These are phyloP conservation scores for Stygiomarasmius scandens DNA, from an alignment of 1,284 basidiomycete species.

Conservation along the genomic window DNA sequence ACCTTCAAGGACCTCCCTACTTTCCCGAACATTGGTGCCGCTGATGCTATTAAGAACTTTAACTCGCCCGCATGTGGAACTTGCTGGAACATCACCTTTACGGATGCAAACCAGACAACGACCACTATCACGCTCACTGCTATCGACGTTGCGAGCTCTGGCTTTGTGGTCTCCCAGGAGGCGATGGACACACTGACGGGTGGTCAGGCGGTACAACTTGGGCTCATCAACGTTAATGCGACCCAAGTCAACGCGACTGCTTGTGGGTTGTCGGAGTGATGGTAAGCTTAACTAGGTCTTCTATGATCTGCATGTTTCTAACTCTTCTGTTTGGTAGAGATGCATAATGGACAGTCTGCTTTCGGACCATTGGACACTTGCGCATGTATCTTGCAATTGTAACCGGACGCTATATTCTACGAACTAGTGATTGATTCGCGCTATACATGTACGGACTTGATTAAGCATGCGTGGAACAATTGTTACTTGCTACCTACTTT, in stretches of 20 bases:
- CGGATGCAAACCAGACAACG: conserved; percentile 26
- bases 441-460: too few species aligned
- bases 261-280: conserved; percentile 37
- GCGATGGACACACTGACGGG: conserved; percentile 48
- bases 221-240: conserved; percentile 38
- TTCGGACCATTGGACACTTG: too few species aligned
- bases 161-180: conserved; percentile 43
- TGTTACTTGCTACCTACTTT: too few species aligned
- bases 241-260: conserved; percentile 33
- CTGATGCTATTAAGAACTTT: conserved; percentile 41
- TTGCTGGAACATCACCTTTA: conserved; percentile 51
- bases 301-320: too few species aligned
- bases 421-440: too few species aligned
- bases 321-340: too few species aligned
- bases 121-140: conserved; percentile 38
- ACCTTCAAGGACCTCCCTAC: conserved; percentile 44
- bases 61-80: conserved; percentile 46
- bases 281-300: too few species aligned
- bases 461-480: too few species aligned
- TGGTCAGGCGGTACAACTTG: conserved; percentile 37
- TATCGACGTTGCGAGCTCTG: conserved; percentile 39
- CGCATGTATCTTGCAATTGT: too few species aligned
- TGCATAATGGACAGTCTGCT: too few species aligned
- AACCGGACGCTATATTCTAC: too few species aligned
- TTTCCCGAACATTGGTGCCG: conserved; percentile 46